Base-by-base conservation (phyloP, 2,329 filamentous ascomycete genomes). In the Pezizomycotina sp. region DNA sequence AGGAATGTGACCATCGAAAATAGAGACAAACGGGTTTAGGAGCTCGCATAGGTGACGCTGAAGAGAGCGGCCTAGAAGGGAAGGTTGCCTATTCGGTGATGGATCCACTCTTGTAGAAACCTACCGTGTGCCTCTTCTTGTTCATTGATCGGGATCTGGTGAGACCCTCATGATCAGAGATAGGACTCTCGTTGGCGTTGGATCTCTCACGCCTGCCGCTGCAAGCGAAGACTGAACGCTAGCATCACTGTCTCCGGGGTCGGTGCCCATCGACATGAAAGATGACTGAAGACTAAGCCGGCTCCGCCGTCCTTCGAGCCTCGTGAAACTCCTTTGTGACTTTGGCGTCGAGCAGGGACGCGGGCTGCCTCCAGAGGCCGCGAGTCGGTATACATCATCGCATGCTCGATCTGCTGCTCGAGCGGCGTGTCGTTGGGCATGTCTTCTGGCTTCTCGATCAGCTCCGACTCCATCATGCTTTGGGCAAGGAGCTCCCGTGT, bases 341-440 rank as follows among this genome's bases (percentile, higher is more conserved):
- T 81, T 75, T 7, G 89, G 89, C 3, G 89, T 98, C 7, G 80
- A 79, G 43, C 82, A 89, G 56, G 91, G 84, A 55, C 74, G 74
- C 0, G 89, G 89, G 54, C 89, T 98, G 54, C 72, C 89, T 3
- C 89, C 92, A 45, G 80, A 69, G 1, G 80, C 86, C 2, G 83
- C 92, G 18, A 72, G 40, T 12, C 41, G 36, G 6, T n/a, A n/a
- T n/a, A n/a, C n/a, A n/a, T n/a, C n/a, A n/a, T n/a, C n/a, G n/a
- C n/a, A n/a, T n/a, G n/a, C n/a, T n/a, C n/a, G n/a, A n/a, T n/a
- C n/a, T n/a, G n/a, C n/a, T n/a, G n/a, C n/a, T n/a, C n/a, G n/a
- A n/a, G n/a, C n/a, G n/a, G n/a, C n/a, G n/a, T n/a, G n/a, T n/a
- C n/a, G n/a, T n/a, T n/a, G n/a, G n/a, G n/a, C n/a, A n/a, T n/a